Conservation (phyloP, 2,329 filamentous ascomycete genomes). For the Lecanicillium sp. region DNA sequence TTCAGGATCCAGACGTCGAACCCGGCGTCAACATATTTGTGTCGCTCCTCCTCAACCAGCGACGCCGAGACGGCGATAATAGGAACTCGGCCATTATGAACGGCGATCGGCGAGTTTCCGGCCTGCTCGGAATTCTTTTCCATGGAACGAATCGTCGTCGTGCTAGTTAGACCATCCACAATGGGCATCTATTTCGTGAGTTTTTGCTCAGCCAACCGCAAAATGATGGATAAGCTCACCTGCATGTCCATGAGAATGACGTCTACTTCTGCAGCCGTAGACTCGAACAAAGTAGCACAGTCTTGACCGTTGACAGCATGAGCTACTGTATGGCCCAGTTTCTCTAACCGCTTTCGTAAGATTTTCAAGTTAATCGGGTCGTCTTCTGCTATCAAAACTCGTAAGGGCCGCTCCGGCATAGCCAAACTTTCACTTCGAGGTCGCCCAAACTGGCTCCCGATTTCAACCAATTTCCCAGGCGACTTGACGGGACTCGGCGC, state of each 20-base stretch:
- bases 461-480: background rate
- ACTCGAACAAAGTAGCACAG: conserved; percentile 65
- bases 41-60: conserved; percentile 61
- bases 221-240: conserved; percentile 42
- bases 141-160: conserved; percentile 73
- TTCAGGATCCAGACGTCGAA: conserved; percentile 92
- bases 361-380: conserved; percentile 84
- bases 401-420: conserved; percentile 21
- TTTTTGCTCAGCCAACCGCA: background rate
- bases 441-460: background rate
- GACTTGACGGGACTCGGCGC: background rate
- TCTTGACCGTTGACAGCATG: conserved; percentile 80
- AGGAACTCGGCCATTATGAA: conserved; percentile 60
- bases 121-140: conserved; percentile 49
- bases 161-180: conserved; percentile 74
- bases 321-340: conserved; percentile 63
- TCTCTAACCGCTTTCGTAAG: conserved; percentile 72
- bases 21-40: conserved; percentile 67
- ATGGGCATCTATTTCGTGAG: conserved; percentile 71
- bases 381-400: conserved; percentile 77
- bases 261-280: conserved; percentile 60
- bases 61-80: conserved; percentile 87
- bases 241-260: conserved; percentile 91
- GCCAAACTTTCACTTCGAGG: conserved; percentile 8
- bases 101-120: conserved; percentile 53